These are phyloP conservation scores for Zizania palustris DNA, from an alignment of 202 grass and related monocot species.

Conservation along the genomic window DNA sequence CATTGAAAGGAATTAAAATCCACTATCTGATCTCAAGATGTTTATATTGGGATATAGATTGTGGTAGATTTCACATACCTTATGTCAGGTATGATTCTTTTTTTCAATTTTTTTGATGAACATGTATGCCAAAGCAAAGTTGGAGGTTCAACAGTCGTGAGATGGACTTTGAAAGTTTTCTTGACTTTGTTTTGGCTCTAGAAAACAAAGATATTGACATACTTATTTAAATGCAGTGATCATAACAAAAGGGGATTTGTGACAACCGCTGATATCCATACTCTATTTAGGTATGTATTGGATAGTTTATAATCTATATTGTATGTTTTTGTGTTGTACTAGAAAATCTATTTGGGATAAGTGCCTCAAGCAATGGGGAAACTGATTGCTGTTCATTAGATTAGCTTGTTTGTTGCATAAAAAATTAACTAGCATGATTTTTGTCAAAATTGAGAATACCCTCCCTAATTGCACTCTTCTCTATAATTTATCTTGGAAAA, in stretches of 20 bases:
- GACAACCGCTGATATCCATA: constrained; percentile 93
- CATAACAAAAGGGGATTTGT: constrained; percentile 85
- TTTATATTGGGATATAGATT: too few relatives aligned
- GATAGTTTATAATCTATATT: constrained; percentile 9
- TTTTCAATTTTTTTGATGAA: too few relatives aligned
- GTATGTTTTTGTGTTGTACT: not conserved
- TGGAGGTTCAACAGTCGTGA: constrained; percentile 82
- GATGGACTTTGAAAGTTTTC: constrained; percentile 99
- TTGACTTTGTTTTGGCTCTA: too few relatives aligned
- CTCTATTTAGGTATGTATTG: constrained; percentile 71
- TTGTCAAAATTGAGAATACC: not conserved
- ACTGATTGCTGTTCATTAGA: not conserved
- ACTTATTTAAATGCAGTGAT: constrained; percentile 95
- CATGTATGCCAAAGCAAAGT: constrained; percentile 90
- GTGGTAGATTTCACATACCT: too few relatives aligned
- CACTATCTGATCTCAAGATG: not conserved
- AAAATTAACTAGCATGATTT: constrained; percentile 20
- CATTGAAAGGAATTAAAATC: constrained; percentile 77
- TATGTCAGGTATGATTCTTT: too few relatives aligned
- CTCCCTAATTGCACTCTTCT: not conserved
- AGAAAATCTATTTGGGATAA: constrained; percentile 1
- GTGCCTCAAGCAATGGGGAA: not conserved
- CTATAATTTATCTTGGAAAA: constrained; percentile 53
- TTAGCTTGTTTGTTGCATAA: not conserved
- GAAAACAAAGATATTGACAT: constrained; percentile 98